Base-by-base conservation (phyloP, 805 yeast species). In the Saccharomycopsis javanensis region DNA sequence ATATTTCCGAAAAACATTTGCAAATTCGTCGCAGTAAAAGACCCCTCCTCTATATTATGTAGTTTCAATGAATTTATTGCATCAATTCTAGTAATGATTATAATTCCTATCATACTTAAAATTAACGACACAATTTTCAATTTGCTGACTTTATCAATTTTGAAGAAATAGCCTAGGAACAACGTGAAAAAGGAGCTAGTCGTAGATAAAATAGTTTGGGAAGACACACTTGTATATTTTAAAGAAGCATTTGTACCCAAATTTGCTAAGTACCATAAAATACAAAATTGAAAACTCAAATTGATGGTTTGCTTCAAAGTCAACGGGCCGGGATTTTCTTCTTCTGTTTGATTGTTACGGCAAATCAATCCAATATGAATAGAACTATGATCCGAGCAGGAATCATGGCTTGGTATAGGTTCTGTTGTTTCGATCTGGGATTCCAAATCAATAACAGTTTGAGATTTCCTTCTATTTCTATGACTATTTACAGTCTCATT, bases 121-220 rank as follows among this genome's bases (percentile, higher is more conserved):
- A 83, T 57, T 5, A 92, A 77, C 0, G 96, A 96, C 23, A 78
- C 62, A 1, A 90, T 64, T 67, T 92, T 94, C 52, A 78, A 73
- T 16, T 68, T 65, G 64, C 81, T 85, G 65, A 92, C 79, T 28
- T 69, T 71, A 69, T 92, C 98, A 1, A 90, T 80, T 31, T 83
- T 74, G 58, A 82, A 83, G 27, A 86, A 61, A 55, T 83, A 80
- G 1, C 98, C 98, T 7, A 92, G 78, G 1, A 91, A 64, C 42
- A 94, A 76, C 0, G 99, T 94, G 79, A 94, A 94, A 67, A 94
- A 90, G 6, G 96, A 87, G 4, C 96, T 85, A 0, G 98, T 91
- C 37, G 97, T 86, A 16, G 96, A 86, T 42, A 94, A 71, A 25
- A 94, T 92, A 2, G 98, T 94, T 65, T 95, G 97, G 13, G 94